phyloP scores from a whole-genome alignment of 805 yeast species.

The Helenozyma rhizophorensis region DNA sequence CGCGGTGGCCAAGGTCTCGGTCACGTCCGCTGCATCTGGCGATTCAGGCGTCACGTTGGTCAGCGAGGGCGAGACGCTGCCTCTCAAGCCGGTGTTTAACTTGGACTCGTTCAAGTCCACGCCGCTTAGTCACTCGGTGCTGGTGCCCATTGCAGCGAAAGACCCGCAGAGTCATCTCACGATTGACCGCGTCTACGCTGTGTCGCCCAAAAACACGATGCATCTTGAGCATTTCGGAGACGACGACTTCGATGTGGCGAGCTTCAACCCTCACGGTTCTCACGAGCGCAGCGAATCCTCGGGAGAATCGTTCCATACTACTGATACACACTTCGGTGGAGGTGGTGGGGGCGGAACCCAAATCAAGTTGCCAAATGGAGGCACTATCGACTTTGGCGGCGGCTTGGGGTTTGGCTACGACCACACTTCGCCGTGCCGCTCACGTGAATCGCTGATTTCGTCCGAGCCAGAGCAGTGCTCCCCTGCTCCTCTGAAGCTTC shows the following conservation, averaged over 20 bases:
- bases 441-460: no score
- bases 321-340: conserved; percentile 19
- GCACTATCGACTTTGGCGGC: conserved; percentile 22
- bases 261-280: neutral
- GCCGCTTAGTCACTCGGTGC: neutral
- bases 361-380: conserved; percentile 19
- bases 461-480: no score
- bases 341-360: conserved; percentile 25
- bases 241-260: neutral
- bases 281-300: neutral
- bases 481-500: no score
- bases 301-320: conserved; percentile 1
- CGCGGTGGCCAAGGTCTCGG: neutral
- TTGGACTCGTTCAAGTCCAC: conserved; percentile 4
- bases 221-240: conserved; percentile 21
- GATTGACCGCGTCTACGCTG: conserved; percentile 33
- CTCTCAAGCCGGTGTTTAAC: conserved; percentile 9
- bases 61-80: neutral
- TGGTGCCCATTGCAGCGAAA: conserved; percentile 5
- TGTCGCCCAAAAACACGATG: conserved; percentile 38
- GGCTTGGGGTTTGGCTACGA: conserved; percentile 24
- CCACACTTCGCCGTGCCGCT: no score
- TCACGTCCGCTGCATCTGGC: conserved; percentile 1
- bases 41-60: neutral
- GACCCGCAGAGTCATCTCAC: conserved; percentile 4